Evolutionary conservation across 345 rosid genomes (phyloP).

Genomic region (Viola odorata): DNA sequence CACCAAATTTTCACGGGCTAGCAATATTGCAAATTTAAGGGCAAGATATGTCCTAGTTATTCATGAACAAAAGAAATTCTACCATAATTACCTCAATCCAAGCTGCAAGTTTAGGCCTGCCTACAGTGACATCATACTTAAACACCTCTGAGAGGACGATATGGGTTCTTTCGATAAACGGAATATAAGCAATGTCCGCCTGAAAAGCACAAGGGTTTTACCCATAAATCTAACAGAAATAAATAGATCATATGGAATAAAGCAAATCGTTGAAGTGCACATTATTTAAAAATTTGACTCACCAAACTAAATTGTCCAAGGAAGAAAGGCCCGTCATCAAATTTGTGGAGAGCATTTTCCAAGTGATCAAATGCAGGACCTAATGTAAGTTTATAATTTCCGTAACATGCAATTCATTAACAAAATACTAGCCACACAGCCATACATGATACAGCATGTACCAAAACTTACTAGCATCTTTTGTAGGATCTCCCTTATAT

Average conservation of each 20-base stretch:
- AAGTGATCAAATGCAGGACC: conserved; percentile 67
- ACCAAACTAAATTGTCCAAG: conserved; percentile 80
- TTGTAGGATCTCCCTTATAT: conserved; percentile 54
- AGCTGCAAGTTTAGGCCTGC: conserved; percentile 66
- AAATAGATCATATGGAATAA: too few relatives aligned
- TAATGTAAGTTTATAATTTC: conserved; percentile 24
- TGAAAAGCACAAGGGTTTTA: conserved; percentile 14
- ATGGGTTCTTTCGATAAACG: conserved; percentile 63
- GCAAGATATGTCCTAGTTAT: not conserved
- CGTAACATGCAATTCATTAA: not conserved
- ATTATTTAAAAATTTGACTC: not conserved
- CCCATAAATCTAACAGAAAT: too few relatives aligned
- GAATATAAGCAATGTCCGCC: conserved; percentile 73
- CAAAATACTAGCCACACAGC: too few relatives aligned
- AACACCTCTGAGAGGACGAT: conserved; percentile 41
- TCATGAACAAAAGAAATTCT: not conserved
- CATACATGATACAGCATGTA: not conserved
- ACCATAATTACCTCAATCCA: conserved; percentile 55
- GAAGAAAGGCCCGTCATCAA: conserved; percentile 83
- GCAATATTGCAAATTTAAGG: not conserved
- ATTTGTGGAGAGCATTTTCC: conserved; percentile 59
- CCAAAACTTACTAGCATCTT: conserved; percentile 45
- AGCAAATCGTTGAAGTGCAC: not conserved
- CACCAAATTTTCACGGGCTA: not conserved
- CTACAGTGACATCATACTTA: conserved; percentile 51